Percentiles rank a stretch among this genome's conserved stretches.
These are phyloP conservation scores for Funneliformis geosporum DNA, from an alignment of 192 early-diverging fungal genomes.

Conservation along the genomic window DNA sequence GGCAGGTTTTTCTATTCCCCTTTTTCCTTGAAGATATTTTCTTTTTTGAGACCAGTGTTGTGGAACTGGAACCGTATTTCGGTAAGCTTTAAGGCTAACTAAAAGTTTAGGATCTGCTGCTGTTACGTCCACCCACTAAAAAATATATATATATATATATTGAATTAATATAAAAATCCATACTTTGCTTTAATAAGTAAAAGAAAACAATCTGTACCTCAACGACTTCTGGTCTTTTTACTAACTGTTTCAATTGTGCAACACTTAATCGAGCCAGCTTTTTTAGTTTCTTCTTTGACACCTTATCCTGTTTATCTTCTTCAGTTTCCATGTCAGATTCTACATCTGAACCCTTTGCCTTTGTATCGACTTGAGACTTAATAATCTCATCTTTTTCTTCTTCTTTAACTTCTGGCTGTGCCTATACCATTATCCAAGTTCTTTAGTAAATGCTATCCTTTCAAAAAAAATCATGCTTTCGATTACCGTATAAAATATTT, in stretches of 20 bases:
- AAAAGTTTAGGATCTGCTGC: slow-evolving; percentile 88
- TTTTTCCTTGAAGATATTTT: slow-evolving; percentile 96
- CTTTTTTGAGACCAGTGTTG: slow-evolving; percentile 95
- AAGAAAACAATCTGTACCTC: slow-evolving; percentile 57
- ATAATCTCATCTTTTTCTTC: slow-evolving; percentile 22
- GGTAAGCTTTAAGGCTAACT: slow-evolving; percentile 85
- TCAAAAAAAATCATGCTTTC: background rate
- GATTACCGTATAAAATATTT: slow-evolving; percentile 5
- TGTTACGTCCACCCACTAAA: slow-evolving; percentile 74
- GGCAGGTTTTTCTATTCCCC: slow-evolving; percentile 93
- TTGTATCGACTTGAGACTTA: slow-evolving; percentile 16
- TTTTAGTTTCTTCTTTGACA: slow-evolving; percentile 62
- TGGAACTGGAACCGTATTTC: slow-evolving; percentile 95
- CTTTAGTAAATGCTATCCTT: background rate
- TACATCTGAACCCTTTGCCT: slow-evolving; percentile 28
- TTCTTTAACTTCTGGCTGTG: slow-evolving; percentile 9
- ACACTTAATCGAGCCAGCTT: slow-evolving; percentile 68
- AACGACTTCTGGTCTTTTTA: slow-evolving; percentile 91
- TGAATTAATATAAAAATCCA: background rate
- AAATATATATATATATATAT: background rate
- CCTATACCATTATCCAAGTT: slow-evolving; percentile 18
- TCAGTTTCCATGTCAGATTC: slow-evolving; percentile 39
- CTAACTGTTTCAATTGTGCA: slow-evolving; percentile 91
- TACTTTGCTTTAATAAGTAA: background rate
- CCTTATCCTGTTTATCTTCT: slow-evolving; percentile 39